Conservation (phyloP, 1,284 basidiomycete genomes). For the Sanghuangporus baumii region DNA sequence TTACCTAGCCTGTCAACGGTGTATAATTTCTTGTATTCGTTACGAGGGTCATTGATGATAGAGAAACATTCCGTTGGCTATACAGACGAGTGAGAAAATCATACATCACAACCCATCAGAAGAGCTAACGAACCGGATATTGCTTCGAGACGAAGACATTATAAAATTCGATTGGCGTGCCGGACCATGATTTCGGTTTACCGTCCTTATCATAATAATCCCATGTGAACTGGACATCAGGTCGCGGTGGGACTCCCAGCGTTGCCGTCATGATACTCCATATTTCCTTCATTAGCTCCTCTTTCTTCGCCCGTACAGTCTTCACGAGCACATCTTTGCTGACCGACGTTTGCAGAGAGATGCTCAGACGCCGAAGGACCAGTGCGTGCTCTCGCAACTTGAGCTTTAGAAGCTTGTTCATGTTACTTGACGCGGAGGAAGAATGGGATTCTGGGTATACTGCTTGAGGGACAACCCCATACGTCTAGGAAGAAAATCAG, state of each 20-base stretch:
- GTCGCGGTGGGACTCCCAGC: constrained; percentile 77
- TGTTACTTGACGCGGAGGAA: constrained; percentile 65
- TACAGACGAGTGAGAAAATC: neutral
- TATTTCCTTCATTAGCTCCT: constrained; percentile 77
- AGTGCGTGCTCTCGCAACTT: constrained; percentile 91
- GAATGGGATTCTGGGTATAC: constrained; percentile 86
- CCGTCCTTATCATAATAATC: constrained; percentile 83
- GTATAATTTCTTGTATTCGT: constrained; percentile 79
- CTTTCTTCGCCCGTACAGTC: constrained; percentile 75
- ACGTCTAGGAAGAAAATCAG: constrained; percentile 41
- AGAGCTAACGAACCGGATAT: constrained; percentile 38
- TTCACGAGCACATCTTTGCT: constrained; percentile 39
- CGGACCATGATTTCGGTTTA: constrained; percentile 71
- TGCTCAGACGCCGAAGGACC: constrained; percentile 63
- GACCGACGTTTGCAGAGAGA: constrained; percentile 41
- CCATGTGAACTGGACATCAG: constrained; percentile 74
- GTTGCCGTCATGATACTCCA: constrained; percentile 86
- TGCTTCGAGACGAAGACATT: constrained; percentile 53
- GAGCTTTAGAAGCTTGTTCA: constrained; percentile 79
- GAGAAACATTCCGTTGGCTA: constrained; percentile 75
- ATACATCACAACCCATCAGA: neutral
- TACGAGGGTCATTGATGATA: constrained; percentile 92
- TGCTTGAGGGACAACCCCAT: constrained; percentile 79
- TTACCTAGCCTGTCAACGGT: constrained; percentile 92
- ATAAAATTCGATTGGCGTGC: constrained; percentile 80